These are phyloP conservation scores for Diversispora eburnea DNA, from an alignment of 192 early-diverging fungal species.

Conservation along the genomic window DNA sequence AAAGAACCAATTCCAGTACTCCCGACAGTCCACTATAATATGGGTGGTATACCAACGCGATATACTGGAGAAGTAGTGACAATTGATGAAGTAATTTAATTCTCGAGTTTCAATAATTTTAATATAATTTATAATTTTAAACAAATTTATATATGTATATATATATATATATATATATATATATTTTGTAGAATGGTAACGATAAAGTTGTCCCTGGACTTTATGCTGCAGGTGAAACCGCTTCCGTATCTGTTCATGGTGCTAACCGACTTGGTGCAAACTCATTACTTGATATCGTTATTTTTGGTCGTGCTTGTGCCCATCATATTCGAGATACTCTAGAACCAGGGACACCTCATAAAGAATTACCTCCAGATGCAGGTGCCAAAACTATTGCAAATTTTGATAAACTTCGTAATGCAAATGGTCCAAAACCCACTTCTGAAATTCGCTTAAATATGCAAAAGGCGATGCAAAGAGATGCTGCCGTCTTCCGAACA, in stretches of 20 bases:
- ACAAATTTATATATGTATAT: too few relatives aligned
- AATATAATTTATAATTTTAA: not conserved
- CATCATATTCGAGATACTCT: slow-evolving; percentile 91
- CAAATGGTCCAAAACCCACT: slow-evolving; percentile 74
- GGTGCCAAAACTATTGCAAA: slow-evolving; percentile 89
- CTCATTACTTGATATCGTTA: slow-evolving; percentile 96
- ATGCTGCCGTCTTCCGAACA: slow-evolving; percentile 97
- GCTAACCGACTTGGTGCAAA: slow-evolving; percentile 98
- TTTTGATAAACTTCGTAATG: slow-evolving; percentile 89
- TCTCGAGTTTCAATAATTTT: not conserved
- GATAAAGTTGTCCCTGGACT: slow-evolving; percentile 94
- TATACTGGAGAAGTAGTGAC: slow-evolving; percentile 96
- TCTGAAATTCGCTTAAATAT: slow-evolving; percentile 88
- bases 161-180: too few relatives aligned
- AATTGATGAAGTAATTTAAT: slow-evolving; percentile 43
- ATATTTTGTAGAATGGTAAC: slow-evolving; percentile 60
- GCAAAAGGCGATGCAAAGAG: slow-evolving; percentile 97
- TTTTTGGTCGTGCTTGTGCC: slow-evolving; percentile 95
- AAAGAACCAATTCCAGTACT: slow-evolving; percentile 99
- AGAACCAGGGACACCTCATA: slow-evolving; percentile 83
- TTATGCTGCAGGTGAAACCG: slow-evolving; percentile 97
- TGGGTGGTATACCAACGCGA: slow-evolving; percentile 97
- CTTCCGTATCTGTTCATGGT: slow-evolving; percentile 97
- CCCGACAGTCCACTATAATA: slow-evolving; percentile 99
- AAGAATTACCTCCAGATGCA: slow-evolving; percentile 75